Percentiles rank a stretch among this genome's conserved stretches.
These are phyloP conservation scores for Aspergillus novoparasiticus DNA, from an alignment of 2,329 filamentous ascomycete genomes.

Conservation along the genomic window DNA sequence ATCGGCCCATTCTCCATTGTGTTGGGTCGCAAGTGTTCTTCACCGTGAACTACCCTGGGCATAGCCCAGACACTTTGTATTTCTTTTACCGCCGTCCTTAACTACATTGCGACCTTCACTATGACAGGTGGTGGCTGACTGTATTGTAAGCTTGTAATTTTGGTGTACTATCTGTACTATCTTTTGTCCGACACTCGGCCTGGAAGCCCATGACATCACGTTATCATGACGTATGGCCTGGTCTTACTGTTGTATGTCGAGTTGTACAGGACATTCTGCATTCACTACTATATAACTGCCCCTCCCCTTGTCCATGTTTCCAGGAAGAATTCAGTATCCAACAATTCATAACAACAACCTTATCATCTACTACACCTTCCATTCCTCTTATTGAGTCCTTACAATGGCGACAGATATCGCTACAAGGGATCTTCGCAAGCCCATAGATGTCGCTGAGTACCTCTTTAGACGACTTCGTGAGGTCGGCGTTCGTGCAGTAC, in stretches of 20 bases:
- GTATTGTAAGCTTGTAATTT: neutral
- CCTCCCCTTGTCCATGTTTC: neutral
- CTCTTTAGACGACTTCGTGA: constrained; percentile 53
- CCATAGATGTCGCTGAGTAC: constrained; percentile 52
- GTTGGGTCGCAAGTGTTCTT: neutral
- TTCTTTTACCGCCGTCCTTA: neutral
- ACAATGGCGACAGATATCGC: constrained; percentile 46
- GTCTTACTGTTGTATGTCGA: neutral
- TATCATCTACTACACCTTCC: neutral
- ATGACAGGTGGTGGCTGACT: neutral
- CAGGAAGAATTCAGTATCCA: neutral
- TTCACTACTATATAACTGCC: constrained; percentile 8
- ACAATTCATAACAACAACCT: constrained; percentile 1
- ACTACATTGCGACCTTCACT: neutral
- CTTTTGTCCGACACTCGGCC: neutral
- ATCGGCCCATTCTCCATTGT: constrained; percentile 5
- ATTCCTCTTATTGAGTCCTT: constrained; percentile 2
- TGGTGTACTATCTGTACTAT: neutral
- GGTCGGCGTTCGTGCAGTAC: constrained; percentile 52
- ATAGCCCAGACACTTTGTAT: neutral
- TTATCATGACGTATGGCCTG: constrained; percentile 24
- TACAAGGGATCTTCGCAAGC: constrained; percentile 46
- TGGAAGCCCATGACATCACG: constrained; percentile 25
- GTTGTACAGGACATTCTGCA: neutral
- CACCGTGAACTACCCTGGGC: constrained; percentile 3